Evolutionary conservation across 2,329 filamentous ascomycete species (phyloP).

Genomic region (Exophiala sp.): DNA sequence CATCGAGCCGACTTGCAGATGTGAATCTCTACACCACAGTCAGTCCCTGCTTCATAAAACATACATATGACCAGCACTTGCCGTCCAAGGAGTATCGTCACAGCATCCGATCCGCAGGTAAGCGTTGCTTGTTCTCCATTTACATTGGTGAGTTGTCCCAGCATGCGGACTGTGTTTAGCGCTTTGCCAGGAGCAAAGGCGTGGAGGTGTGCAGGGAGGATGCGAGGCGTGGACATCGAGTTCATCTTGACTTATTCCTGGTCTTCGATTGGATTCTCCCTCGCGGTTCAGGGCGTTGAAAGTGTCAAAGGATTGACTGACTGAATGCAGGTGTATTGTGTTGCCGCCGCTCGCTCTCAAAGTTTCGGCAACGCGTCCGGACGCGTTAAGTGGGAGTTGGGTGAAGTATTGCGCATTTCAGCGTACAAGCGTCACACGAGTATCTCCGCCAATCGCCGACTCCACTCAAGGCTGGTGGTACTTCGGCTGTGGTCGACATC

Average conservation of each 20-base stretch:
- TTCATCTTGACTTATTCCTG: slow-evolving; percentile 14
- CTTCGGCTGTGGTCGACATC: slow-evolving; percentile 5
- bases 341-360: neutral
- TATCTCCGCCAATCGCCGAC: slow-evolving; percentile 12
- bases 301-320: neutral
- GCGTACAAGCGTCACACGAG: neutral
- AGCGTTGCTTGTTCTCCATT: slow-evolving; percentile 76
- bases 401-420: neutral
- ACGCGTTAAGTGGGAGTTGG: slow-evolving; percentile 1
- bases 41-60: neutral
- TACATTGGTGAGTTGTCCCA: slow-evolving; percentile 80
- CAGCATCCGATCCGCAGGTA: slow-evolving; percentile 67
- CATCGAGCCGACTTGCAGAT: slow-evolving; percentile 43
- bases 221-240: slow-evolving; percentile 71
- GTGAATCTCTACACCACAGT: slow-evolving; percentile 33
- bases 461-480: neutral
- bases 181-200: slow-evolving; percentile 60
- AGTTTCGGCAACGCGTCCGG: slow-evolving; percentile 1
- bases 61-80: slow-evolving; percentile 1
- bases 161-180: slow-evolving; percentile 70
- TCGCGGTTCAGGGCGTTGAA: neutral
- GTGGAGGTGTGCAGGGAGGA: slow-evolving; percentile 76
- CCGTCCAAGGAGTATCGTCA: slow-evolving; percentile 70
- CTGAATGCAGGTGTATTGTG: neutral
- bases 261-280: neutral